Evolutionary conservation across 768 basidiomycete genomes (phyloP), one percentile per base, ranked within the genome.

Genomic region (Russula ochroleuca): DNA sequence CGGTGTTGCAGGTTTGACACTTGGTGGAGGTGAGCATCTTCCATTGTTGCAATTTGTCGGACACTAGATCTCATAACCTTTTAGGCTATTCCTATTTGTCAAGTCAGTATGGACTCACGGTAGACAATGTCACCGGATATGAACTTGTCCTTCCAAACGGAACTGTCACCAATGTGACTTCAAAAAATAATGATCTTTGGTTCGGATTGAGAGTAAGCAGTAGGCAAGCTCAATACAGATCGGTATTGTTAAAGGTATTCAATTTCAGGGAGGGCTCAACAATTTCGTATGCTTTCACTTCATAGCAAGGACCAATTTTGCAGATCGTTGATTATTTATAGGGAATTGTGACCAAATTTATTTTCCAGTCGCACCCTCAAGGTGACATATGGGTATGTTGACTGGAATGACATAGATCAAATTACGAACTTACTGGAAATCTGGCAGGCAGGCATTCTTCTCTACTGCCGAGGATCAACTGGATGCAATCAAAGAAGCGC

Each of bases 81-180:
- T 9, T 19, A 62, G 76, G 76, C 11, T 77, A 72, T 65, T 74
- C 75, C 0, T 60, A 66, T 53, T 70, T 69, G 59, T 73, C 70
- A 9, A 75, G 71, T 54, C 70, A 72, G 54, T 70, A 70, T n/a
- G 74, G 76, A 14, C 58, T 76, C 11, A 70, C 70, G 1, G 65
- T 76, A 45, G 77, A 78, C 66, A 77, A 76, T 54, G 55, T 78
- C 35, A 63, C 58, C 15, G 68, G 53, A 31, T 70, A 67, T 17
- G 56, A 73, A 57, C 61, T 76, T 25, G 74, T 75, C 23, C 57
- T 72, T 2, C 74, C 75, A 8, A 68, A 69, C 45, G 77, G 77
- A 5, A 58, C 57, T 2, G 54, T 62, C 11, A 54, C 35, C 17
- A 35, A 35, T 4, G 51, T 62, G 14, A 66, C 65, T 9, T 37